phyloP scores from a whole-genome alignment of 1,284 basidiomycete species.

The Cutaneotrichosporon sp. region DNA sequence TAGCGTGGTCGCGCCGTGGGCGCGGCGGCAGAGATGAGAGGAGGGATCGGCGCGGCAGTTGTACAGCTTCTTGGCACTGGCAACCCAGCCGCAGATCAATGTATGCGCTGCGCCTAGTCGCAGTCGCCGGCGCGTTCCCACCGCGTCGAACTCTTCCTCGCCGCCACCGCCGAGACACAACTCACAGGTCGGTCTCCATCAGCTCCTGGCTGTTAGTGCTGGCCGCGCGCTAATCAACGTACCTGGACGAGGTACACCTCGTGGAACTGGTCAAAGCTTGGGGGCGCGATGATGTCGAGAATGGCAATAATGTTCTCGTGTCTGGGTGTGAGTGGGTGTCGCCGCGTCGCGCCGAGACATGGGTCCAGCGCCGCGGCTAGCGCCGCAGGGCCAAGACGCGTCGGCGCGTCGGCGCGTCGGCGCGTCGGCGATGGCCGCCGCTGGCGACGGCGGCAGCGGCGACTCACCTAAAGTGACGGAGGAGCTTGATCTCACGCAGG shows the following conservation, averaged over 20 bases:
- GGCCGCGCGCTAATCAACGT: not conserved
- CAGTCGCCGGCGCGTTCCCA: no score
- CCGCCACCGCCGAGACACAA: not conserved
- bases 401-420: not conserved
- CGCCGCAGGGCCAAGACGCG: no score
- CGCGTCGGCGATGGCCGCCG: no score
- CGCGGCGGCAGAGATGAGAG: no score
- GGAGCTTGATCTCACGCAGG: conserved; percentile 77
- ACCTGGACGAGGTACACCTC: conserved; percentile 69
- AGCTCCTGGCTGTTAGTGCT: conserved; percentile 9
- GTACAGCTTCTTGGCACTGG: no score
- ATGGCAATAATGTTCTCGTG: conserved; percentile 80
- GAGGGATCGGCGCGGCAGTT: no score
- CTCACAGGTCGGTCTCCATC: conserved; percentile 58
- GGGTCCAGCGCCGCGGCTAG: no score
- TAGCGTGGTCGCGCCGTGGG: no score
- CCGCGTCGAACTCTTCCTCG: no score
- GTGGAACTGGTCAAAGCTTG: conserved; percentile 82
- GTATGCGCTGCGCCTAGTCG: no score
- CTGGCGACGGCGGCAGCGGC: not conserved
- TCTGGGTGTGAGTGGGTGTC: conserved; percentile 15
- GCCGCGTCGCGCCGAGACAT: not conserved
- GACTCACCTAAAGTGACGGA: conserved; percentile 67
- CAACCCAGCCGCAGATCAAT: no score
- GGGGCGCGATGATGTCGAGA: conserved; percentile 86